Percentiles rank a stretch among this genome's conserved stretches.
phyloP scores from a whole-genome alignment of 2,329 filamentous ascomycete genomes.

The Madurella fahalii region DNA sequence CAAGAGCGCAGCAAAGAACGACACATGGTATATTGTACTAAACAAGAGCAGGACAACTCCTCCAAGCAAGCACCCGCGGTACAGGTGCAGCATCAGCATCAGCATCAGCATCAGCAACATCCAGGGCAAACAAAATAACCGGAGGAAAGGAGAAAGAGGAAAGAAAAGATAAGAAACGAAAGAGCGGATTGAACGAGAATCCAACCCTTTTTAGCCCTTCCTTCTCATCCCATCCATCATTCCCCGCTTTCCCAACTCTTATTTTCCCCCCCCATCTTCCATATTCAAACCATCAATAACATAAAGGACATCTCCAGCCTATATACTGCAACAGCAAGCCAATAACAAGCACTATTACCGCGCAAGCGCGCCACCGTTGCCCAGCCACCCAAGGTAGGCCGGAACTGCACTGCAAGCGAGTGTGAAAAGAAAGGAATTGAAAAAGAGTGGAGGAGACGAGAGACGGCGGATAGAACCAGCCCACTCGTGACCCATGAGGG shows the following conservation, averaged over 20 bases:
- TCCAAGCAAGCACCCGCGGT: background rate
- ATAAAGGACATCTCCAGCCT: background rate
- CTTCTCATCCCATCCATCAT: background rate
- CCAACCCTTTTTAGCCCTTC: background rate
- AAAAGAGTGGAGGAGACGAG: background rate
- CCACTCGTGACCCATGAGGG: background rate
- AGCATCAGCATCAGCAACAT: background rate
- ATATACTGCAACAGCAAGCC: background rate
- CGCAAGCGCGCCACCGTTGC: background rate
- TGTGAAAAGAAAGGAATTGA: background rate
- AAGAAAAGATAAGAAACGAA: too few relatives aligned
- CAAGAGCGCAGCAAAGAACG: background rate
- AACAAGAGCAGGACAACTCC: slow-evolving; percentile 3
- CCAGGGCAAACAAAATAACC: too few relatives aligned
- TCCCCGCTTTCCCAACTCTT: background rate
- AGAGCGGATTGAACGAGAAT: background rate
- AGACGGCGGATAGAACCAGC: background rate
- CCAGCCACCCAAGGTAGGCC: background rate
- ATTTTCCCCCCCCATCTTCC: background rate
- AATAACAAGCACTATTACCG: background rate
- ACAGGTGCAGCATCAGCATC: background rate
- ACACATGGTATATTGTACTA: slow-evolving; percentile 12
- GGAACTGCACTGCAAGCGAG: background rate
- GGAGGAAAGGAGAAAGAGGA: background rate
- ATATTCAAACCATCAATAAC: background rate